Evolutionary conservation across 1,139 yeast genomes (phyloP).

Genomic region (Sugiyamaella japonica): DNA sequence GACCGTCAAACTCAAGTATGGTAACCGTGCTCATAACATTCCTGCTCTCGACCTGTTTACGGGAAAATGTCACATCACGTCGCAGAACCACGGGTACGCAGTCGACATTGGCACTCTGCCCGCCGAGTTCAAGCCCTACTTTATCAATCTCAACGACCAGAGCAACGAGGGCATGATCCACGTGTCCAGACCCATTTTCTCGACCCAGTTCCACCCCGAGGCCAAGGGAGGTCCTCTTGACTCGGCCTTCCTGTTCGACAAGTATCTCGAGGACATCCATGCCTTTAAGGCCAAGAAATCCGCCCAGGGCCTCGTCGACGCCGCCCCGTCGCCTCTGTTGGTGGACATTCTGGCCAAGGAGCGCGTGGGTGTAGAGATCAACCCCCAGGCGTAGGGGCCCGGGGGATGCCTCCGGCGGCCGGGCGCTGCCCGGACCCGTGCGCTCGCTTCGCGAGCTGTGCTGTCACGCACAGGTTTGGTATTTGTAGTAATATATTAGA

Average conservation of each 20-base stretch:
- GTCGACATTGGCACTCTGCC: constrained; percentile 81
- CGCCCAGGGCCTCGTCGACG: constrained; percentile 47
- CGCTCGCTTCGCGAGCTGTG: too few species aligned
- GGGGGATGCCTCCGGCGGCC: neutral
- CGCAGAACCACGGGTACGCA: constrained; percentile 98
- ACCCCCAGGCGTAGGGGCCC: constrained; percentile 33
- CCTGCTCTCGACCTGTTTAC: constrained; percentile 89
- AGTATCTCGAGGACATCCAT: constrained; percentile 71
- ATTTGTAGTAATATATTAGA: too few species aligned
- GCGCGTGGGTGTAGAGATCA: constrained; percentile 58
- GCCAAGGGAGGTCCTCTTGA: constrained; percentile 99
- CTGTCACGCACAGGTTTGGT: too few species aligned
- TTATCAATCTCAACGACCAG: constrained; percentile 89
- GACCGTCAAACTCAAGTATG: constrained; percentile 90
- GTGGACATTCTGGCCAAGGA: constrained; percentile 83
- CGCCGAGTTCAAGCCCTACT: constrained; percentile 78
- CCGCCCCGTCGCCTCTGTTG: constrained; percentile 58
- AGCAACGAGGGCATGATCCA: constrained; percentile 98
- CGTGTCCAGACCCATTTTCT: constrained; percentile 78
- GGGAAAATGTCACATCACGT: constrained; percentile 94
- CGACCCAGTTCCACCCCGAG: constrained; percentile 98
- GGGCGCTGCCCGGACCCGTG: neutral
- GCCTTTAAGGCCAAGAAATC: constrained; percentile 51
- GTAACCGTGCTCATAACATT: constrained; percentile 97
- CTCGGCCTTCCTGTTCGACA: constrained; percentile 86